Conservation (phyloP, 805 yeast species). For the Suhomyces kilbournensis region DNA sequence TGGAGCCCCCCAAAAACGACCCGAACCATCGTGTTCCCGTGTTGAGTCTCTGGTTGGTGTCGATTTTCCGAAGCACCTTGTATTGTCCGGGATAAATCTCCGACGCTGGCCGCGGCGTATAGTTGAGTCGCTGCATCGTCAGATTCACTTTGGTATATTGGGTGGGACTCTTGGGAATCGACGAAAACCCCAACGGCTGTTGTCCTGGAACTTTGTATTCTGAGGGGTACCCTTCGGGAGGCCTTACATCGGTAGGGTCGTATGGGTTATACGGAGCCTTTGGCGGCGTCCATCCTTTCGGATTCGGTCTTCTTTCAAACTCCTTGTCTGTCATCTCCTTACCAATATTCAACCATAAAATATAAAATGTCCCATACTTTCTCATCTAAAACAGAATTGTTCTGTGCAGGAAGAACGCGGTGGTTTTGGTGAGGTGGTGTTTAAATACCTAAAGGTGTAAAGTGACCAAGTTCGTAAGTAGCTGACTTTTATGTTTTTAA, state of each 20-base stretch:
- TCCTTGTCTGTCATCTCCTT: conserved; percentile 12
- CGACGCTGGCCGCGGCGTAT: conserved; percentile 74
- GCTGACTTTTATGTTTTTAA: background rate
- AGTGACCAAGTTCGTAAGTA: no score
- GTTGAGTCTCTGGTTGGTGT: conserved; percentile 51
- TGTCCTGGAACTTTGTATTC: conserved; percentile 69
- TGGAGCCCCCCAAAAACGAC: conserved; percentile 44
- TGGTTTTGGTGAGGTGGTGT: background rate
- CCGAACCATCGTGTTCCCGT: conserved; percentile 62
- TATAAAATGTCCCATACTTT: background rate
- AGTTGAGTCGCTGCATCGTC: conserved; percentile 70
- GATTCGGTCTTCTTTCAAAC: conserved; percentile 64
- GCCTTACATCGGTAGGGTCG: conserved; percentile 72
- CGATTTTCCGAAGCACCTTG: conserved; percentile 62
- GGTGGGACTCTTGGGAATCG: conserved; percentile 62
- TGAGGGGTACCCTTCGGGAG: conserved; percentile 83
- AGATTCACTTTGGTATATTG: conserved; percentile 67
- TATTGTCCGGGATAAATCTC: conserved; percentile 76
- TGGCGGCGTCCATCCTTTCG: conserved; percentile 78
- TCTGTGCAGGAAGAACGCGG: background rate
- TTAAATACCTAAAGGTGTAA: no score
- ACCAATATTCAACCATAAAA: no score
- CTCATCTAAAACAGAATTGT: no score
- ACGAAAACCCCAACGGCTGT: conserved; percentile 51
- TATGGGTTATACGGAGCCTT: conserved; percentile 84